Evolutionary conservation across 2,329 filamentous ascomycete species (phyloP).

Genomic region (Cryoendolithus antarcticus): DNA sequence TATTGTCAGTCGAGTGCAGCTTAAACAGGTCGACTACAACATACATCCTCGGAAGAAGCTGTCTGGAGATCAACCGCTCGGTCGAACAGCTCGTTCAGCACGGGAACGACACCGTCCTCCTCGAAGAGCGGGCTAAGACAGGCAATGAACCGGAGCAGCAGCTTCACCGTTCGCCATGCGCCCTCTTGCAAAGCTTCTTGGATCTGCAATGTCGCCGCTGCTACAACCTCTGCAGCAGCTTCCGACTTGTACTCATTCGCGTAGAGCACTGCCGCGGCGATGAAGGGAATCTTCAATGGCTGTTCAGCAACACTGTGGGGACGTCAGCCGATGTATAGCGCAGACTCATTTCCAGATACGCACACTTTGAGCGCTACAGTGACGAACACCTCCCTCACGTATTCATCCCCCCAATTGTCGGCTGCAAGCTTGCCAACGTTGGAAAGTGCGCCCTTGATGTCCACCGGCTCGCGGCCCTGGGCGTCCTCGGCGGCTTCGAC

Average conservation of each 20-base stretch:
- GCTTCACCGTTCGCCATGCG: conserved; percentile 83
- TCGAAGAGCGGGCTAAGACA: conserved; percentile 70
- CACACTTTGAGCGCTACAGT: conserved; percentile 63
- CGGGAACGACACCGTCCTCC: conserved; percentile 70
- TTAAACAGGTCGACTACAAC: conserved; percentile 19
- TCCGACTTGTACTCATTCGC: conserved; percentile 68
- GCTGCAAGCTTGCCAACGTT: conserved; percentile 63
- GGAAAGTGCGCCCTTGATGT: conserved; percentile 48
- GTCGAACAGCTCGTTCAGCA: conserved; percentile 81
- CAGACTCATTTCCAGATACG: conserved; percentile 13
- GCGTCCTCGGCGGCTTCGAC: conserved; percentile 68
- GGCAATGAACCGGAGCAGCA: conserved; percentile 78
- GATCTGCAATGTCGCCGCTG: conserved; percentile 45
- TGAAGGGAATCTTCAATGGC: conserved; percentile 93
- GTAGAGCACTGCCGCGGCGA: conserved; percentile 70
- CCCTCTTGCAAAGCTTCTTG: conserved; percentile 60
- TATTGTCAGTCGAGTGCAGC: conserved; percentile 8
- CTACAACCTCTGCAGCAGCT: conserved; percentile 58
- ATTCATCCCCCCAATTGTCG: conserved; percentile 76
- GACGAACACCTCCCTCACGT: conserved; percentile 60
- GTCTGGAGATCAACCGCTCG: conserved; percentile 89
- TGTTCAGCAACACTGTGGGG: conserved; percentile 59
- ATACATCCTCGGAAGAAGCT: conserved; percentile 80
- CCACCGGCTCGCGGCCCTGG: conserved; percentile 57
- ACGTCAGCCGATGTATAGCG: too few relatives aligned